Percentiles rank a stretch among this genome's conserved stretches.
These are phyloP conservation scores for Haplosporangium sp. DNA, from an alignment of 371 early-diverging fungal genomes.

Conservation along the genomic window DNA sequence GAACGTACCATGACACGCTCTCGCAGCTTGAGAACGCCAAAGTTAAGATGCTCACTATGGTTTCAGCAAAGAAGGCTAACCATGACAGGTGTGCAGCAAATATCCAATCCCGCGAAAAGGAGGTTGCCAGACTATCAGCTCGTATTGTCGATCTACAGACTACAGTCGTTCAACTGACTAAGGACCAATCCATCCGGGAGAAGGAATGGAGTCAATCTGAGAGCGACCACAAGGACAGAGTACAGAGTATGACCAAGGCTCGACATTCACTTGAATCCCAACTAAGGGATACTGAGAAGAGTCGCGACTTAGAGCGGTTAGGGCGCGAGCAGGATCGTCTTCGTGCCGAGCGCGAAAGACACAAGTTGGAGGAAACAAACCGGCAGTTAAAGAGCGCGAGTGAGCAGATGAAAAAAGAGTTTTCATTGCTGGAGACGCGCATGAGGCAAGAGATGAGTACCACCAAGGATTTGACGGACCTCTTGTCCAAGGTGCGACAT, in stretches of 20 bases:
- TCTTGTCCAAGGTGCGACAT: conserved; percentile 7
- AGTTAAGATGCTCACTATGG: conserved; percentile 18
- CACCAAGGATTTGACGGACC: conserved; percentile 12
- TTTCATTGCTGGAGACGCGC: conserved; percentile 4
- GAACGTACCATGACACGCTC: conserved; percentile 10
- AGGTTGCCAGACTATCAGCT: conserved; percentile 2
- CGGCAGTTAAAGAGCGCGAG: neutral
- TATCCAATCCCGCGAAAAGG: conserved; percentile 15
- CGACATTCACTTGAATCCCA: conserved; percentile 9
- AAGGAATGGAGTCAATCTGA: conserved; percentile 16
- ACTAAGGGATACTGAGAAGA: conserved; percentile 1
- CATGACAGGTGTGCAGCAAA: conserved; percentile 26
- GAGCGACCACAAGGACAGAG: conserved; percentile 9
- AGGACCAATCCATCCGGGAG: conserved; percentile 7
- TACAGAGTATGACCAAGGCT: conserved; percentile 13
- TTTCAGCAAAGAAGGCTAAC: conserved; percentile 18
- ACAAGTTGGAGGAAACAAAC: conserved; percentile 9
- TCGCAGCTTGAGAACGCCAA: conserved; percentile 7
- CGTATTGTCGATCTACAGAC: conserved; percentile 10
- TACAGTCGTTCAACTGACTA: conserved; percentile 6
- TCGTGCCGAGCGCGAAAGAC: conserved; percentile 4
- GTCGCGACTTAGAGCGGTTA: neutral
- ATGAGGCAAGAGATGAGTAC: conserved; percentile 16
- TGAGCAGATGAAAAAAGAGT: conserved; percentile 11
- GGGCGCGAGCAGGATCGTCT: conserved; percentile 16